A percentile compares a stretch with the other conserved stretches of the same genome.
These are phyloP conservation scores for Microthlaspi erraticum DNA, from an alignment of 345 rosid species.

Conservation along the genomic window DNA sequence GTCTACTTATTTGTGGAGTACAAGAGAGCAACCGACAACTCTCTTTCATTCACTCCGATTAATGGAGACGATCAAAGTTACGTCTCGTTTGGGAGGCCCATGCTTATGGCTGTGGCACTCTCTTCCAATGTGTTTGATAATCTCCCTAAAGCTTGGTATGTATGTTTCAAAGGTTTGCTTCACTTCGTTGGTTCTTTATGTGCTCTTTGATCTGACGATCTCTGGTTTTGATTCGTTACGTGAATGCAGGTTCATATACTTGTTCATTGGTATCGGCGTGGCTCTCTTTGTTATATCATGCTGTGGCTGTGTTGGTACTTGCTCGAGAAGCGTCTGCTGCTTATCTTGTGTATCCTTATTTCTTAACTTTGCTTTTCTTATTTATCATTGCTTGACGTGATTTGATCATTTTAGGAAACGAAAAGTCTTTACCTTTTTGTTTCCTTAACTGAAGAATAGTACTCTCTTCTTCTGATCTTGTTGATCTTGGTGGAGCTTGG, in stretches of 20 bases:
- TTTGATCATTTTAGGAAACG: constrained; percentile 19
- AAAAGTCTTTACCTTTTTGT: constrained; percentile 24
- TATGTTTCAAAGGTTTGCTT: constrained; percentile 34
- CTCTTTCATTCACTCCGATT: constrained; percentile 39
- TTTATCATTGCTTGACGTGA: not conserved
- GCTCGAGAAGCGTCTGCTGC: constrained; percentile 89
- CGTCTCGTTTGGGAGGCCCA: constrained; percentile 80
- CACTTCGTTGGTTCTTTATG: not conserved
- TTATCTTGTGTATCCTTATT: constrained; percentile 89
- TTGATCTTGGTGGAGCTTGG: constrained; percentile 93
- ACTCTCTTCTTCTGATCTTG: constrained; percentile 71
- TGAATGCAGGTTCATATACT: constrained; percentile 84
- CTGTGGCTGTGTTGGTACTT: constrained; percentile 84
- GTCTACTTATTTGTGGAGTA: constrained; percentile 90
- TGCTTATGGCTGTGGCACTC: constrained; percentile 72
- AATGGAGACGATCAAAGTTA: constrained; percentile 45
- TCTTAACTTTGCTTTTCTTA: constrained; percentile 4
- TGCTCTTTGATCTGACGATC: not conserved
- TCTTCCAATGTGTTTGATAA: constrained; percentile 59
- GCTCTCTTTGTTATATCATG: constrained; percentile 86
- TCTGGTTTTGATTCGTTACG: constrained; percentile 32
- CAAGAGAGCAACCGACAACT: constrained; percentile 49
- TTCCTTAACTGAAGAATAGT: constrained; percentile 78
- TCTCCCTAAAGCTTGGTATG: constrained; percentile 94
- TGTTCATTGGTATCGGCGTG: constrained; percentile 85